Evolutionary conservation across 2,329 filamentous ascomycete species (phyloP).

Genomic region (Phoma herbarum): DNA sequence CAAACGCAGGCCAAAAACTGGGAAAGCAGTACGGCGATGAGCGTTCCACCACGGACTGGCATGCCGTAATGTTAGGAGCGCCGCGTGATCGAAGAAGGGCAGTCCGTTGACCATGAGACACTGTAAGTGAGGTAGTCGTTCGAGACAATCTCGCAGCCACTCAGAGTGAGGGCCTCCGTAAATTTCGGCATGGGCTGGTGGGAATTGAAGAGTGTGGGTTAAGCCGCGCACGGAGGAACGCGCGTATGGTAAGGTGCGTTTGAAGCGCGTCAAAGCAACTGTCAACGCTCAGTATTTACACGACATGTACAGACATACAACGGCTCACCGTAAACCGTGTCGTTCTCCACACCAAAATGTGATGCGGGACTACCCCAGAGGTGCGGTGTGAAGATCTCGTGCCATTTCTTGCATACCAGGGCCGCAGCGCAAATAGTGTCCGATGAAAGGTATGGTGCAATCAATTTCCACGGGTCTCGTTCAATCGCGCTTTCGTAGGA

Average conservation of each 20-base stretch:
- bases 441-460: slow-evolving; percentile 65
- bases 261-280: slow-evolving; percentile 68
- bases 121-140: slow-evolving; percentile 66
- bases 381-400: slow-evolving; percentile 65
- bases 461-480: slow-evolving; percentile 63
- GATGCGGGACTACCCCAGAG: slow-evolving; percentile 71
- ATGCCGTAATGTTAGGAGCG: slow-evolving; percentile 60
- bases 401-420: slow-evolving; percentile 66
- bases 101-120: slow-evolving; percentile 66
- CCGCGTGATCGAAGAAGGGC: slow-evolving; percentile 69
- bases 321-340: slow-evolving; percentile 63
- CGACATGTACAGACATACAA: not conserved
- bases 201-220: slow-evolving; percentile 69
- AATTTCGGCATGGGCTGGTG: slow-evolving; percentile 67
- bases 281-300: slow-evolving; percentile 15
- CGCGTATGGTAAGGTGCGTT: slow-evolving; percentile 63
- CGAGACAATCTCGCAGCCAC: slow-evolving; percentile 68
- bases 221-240: slow-evolving; percentile 62
- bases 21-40: slow-evolving; percentile 38
- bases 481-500: slow-evolving; percentile 67
- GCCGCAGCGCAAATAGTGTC: slow-evolving; percentile 64
- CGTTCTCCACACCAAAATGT: slow-evolving; percentile 68
- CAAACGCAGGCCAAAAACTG: slow-evolving; percentile 60
- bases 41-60: slow-evolving; percentile 39
- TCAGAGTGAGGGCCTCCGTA: slow-evolving; percentile 67